Percentiles rank a stretch among this genome's conserved stretches.
Evolutionary conservation across 345 rosid species (phyloP).

Genomic region (Brassica juncea): DNA sequence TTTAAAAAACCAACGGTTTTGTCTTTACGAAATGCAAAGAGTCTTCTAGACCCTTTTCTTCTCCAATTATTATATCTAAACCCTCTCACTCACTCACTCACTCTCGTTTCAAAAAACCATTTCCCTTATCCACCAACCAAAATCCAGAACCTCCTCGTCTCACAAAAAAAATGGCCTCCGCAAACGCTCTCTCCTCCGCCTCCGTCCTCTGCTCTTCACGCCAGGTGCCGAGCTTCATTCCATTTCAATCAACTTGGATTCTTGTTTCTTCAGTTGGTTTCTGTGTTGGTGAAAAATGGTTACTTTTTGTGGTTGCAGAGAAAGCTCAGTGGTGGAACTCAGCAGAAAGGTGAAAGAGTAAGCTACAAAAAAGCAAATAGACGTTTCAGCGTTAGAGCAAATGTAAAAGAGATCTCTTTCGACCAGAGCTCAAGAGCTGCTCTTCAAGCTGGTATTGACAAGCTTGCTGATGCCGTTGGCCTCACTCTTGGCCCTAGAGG

Average conservation of each 20-base stretch:
- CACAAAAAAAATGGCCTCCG: constrained; percentile 58
- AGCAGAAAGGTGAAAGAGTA: constrained; percentile 54
- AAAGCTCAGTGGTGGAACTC: constrained; percentile 51
- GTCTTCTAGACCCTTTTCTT: constrained; percentile 59
- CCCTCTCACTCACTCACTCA: constrained; percentile 20
- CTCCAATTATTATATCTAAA: constrained; percentile 41
- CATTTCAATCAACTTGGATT: not conserved
- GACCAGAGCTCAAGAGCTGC: constrained; percentile 82
- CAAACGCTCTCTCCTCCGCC: constrained; percentile 70
- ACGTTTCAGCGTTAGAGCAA: constrained; percentile 69
- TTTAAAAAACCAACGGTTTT: constrained; percentile 23
- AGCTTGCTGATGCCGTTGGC: constrained; percentile 90
- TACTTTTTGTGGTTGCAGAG: constrained; percentile 42
- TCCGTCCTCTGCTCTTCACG: constrained; percentile 69
- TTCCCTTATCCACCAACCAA: constrained; percentile 42
- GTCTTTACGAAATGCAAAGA: constrained; percentile 45
- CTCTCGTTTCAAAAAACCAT: constrained; percentile 27
- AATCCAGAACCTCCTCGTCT: constrained; percentile 1
- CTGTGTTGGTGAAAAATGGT: constrained; percentile 12
- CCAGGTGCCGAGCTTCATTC: constrained; percentile 47
- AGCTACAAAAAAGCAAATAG: constrained; percentile 51
- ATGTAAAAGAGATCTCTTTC: constrained; percentile 86
- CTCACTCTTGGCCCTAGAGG: constrained; percentile 99
- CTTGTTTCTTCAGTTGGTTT: not conserved
- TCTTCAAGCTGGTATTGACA: constrained; percentile 90